A percentile compares a stretch with the other conserved stretches of the same genome.
Evolutionary conservation across 108 stramenopile genomes (phyloP).

Genomic region (Cyclostephanos tholiformis): DNA sequence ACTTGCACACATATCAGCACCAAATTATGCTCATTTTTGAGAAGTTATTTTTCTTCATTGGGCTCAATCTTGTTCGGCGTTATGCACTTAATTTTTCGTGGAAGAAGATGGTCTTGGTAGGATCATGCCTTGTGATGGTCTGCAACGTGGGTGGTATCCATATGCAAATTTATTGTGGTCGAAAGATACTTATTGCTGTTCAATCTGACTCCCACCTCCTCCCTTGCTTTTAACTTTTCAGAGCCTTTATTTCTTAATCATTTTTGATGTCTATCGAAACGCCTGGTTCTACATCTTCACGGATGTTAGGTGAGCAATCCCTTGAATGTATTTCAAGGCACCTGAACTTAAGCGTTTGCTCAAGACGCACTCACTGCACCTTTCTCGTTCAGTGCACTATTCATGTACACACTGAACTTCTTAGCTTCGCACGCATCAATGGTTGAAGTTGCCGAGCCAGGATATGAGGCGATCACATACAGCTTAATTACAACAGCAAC

Average conservation of each 20-base stretch:
- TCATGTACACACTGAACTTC: slow-evolving; percentile 55
- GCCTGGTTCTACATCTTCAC: slow-evolving; percentile 53
- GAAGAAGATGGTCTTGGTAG: slow-evolving; percentile 42
- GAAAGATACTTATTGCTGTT: too few relatives aligned
- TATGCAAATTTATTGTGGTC: too few relatives aligned
- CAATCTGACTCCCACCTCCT: too few relatives aligned
- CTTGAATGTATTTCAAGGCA: background rate
- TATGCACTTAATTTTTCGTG: slow-evolving; percentile 46
- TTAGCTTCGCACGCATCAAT: slow-evolving; percentile 44
- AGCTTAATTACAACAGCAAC: slow-evolving; percentile 49
- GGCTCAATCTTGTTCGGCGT: slow-evolving; percentile 39
- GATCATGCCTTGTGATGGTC: slow-evolving; percentile 30
- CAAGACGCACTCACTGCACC: background rate
- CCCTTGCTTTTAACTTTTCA: too few relatives aligned
- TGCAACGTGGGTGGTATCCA: slow-evolving; percentile 23
- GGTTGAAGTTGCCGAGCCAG: slow-evolving; percentile 54
- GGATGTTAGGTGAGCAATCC: slow-evolving; percentile 27
- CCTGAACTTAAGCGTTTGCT: background rate
- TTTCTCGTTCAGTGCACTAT: slow-evolving; percentile 27
- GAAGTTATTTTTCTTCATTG: slow-evolving; percentile 49
- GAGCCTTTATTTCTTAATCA: slow-evolving; percentile 45
- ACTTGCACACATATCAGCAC: slow-evolving; percentile 51
- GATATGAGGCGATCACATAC: slow-evolving; percentile 53
- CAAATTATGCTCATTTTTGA: slow-evolving; percentile 51
- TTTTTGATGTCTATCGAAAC: slow-evolving; percentile 39